Conservation (phyloP, 2,329 filamentous ascomycete genomes). For the Apiospora pterosperma region DNA sequence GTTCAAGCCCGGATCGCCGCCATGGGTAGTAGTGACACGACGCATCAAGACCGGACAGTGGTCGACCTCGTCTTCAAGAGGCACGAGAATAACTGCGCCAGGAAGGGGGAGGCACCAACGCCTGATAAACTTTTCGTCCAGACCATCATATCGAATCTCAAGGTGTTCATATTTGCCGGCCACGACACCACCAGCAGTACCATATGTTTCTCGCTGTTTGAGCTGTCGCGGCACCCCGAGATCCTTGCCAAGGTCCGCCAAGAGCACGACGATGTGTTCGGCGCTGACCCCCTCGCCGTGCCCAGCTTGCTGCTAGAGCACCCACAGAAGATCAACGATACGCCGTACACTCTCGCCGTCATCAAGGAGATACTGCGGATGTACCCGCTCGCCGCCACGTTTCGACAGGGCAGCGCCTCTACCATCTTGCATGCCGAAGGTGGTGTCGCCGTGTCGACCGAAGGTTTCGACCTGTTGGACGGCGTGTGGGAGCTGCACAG, state of each 20-base stretch:
- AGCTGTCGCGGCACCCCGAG: conserved; percentile 12
- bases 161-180: conserved; percentile 23
- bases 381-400: conserved; percentile 43
- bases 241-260: conserved; percentile 14
- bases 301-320: conserved; percentile 34
- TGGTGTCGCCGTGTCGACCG: conserved; percentile 33
- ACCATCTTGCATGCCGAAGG: conserved; percentile 35
- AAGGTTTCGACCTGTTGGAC: conserved; percentile 21
- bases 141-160: conserved; percentile 17
- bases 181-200: conserved; percentile 24
- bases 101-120: background rate
- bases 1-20: conserved; percentile 9
- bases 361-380: conserved; percentile 51
- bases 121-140: background rate
- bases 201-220: conserved; percentile 16
- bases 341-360: conserved; percentile 48
- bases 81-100: conserved; percentile 2
- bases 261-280: conserved; percentile 37
- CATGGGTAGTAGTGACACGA: conserved; percentile 17
- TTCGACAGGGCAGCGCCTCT: conserved; percentile 29
- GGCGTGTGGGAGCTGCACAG: conserved; percentile 23
- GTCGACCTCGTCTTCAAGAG: background rate
- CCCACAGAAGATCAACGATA: conserved; percentile 42
- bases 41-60: background rate
- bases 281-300: conserved; percentile 31